These are phyloP conservation scores for Millerago galiae DNA, from an alignment of 805 yeast species.

Conservation along the genomic window DNA sequence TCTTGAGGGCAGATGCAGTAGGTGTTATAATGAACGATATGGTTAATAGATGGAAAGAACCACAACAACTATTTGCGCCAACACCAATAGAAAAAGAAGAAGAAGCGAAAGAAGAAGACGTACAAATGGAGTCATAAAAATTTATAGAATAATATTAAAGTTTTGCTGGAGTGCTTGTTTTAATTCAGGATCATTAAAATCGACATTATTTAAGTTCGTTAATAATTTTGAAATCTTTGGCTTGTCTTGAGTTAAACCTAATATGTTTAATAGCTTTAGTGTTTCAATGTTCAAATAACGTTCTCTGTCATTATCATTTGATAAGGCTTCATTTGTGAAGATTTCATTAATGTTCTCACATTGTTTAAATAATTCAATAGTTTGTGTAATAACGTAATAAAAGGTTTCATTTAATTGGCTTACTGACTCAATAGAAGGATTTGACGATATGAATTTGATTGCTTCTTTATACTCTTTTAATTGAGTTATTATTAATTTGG, in stretches of 20 bases:
- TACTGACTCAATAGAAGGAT: background rate
- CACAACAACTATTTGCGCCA: slow-evolving; percentile 19
- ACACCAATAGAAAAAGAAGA: slow-evolving; percentile 15
- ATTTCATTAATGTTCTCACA: slow-evolving; percentile 8
- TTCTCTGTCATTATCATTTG: slow-evolving; percentile 28
- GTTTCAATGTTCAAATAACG: slow-evolving; percentile 35
- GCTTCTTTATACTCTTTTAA: slow-evolving; percentile 28
- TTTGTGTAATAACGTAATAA: slow-evolving; percentile 38
- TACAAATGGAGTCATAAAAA: background rate
- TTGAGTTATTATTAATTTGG: slow-evolving; percentile 29
- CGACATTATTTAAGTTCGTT: slow-evolving; percentile 17
- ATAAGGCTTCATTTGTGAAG: background rate
- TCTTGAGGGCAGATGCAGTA: slow-evolving; percentile 51
- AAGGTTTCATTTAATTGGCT: slow-evolving; percentile 35
- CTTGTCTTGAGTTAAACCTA: slow-evolving; percentile 20
- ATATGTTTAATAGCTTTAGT: slow-evolving; percentile 23
- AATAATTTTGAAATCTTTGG: slow-evolving; percentile 18
- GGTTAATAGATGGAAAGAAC: slow-evolving; percentile 57
- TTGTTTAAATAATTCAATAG: slow-evolving; percentile 25
- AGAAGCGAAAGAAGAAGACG: background rate
- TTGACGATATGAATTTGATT: slow-evolving; percentile 24
- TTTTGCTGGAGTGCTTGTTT: slow-evolving; percentile 15
- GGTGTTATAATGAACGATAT: slow-evolving; percentile 63
- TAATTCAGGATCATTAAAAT: slow-evolving; percentile 14
- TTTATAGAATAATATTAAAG: slow-evolving; percentile 10